Percentiles rank a stretch among this genome's conserved stretches.
Evolutionary conservation across 495 filamentous ascomycete genomes (phyloP).

Genomic region (Saxophila tyrrhenica): DNA sequence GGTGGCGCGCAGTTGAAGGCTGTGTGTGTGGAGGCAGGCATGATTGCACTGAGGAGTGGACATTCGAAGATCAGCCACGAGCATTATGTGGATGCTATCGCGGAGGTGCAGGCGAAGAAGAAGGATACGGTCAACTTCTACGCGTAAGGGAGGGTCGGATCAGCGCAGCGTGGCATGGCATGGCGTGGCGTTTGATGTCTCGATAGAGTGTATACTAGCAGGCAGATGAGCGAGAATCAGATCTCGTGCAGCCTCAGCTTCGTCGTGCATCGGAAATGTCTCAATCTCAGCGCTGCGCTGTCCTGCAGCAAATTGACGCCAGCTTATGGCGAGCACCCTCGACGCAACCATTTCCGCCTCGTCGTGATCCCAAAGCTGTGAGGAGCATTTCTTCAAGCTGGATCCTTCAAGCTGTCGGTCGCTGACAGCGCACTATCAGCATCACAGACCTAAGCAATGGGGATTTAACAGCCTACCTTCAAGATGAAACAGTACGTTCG

Average conservation of each 20-base stretch:
- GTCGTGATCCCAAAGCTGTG: no score
- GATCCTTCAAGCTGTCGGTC: constrained; percentile 76
- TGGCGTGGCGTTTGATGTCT: not conserved
- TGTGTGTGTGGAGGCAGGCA: constrained; percentile 96
- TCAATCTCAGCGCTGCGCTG: no score
- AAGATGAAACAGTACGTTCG: constrained; percentile 91
- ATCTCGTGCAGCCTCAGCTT: not conserved
- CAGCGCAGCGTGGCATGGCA: not conserved
- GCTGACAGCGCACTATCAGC: constrained; percentile 37
- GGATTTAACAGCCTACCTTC: constrained; percentile 53
- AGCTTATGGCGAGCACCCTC: no score
- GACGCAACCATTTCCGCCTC: no score
- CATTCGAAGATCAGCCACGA: constrained; percentile 92
- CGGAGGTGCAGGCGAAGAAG: constrained; percentile 97
- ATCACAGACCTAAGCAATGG: not conserved
- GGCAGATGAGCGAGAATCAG: no score
- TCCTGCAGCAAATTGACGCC: no score
- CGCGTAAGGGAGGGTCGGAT: constrained; percentile 1
- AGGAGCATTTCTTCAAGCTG: constrained; percentile 25
- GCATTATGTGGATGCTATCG: constrained; percentile 97
- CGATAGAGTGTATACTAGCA: not conserved
- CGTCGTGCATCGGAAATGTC: not conserved
- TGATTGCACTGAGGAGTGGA: constrained; percentile 92
- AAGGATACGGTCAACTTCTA: constrained; percentile 36
- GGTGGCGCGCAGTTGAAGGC: constrained; percentile 96